Conservation (phyloP, 768 basidiomycete genomes). For the Pisolithus orientalis region DNA sequence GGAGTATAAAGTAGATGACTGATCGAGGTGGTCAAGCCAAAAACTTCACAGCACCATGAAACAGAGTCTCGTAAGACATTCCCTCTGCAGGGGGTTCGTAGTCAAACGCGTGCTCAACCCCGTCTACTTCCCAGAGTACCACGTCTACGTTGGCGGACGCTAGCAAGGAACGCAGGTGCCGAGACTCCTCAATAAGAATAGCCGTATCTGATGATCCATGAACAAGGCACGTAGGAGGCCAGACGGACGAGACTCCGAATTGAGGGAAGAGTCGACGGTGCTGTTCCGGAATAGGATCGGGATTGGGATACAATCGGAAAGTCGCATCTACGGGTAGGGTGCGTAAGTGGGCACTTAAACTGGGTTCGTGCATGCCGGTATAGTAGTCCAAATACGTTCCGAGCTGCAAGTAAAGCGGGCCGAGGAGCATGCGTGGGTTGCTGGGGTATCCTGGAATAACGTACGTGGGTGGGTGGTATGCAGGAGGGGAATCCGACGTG, state of each 20-base stretch:
- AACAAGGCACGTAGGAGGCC: constrained; percentile 42
- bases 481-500: constrained; percentile 38
- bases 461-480: constrained; percentile 39
- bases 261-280: constrained; percentile 43
- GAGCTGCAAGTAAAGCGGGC: constrained; percentile 52
- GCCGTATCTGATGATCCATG: constrained; percentile 46
- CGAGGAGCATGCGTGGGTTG: constrained; percentile 55
- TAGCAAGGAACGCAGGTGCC: constrained; percentile 29
- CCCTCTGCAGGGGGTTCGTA: constrained; percentile 40
- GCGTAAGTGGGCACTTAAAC: constrained; percentile 42
- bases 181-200: constrained; percentile 38
- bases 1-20: background rate
- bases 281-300: constrained; percentile 20
- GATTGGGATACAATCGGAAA: background rate
- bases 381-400: constrained; percentile 55
- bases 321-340: constrained; percentile 7
- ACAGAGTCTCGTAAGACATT: constrained; percentile 26
- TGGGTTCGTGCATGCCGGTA: constrained; percentile 37
- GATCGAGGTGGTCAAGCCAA: constrained; percentile 21
- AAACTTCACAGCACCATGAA: constrained; percentile 35
- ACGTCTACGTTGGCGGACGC: constrained; percentile 30
- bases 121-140: constrained; percentile 33
- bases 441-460: constrained; percentile 53
- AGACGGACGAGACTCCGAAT: constrained; percentile 27
- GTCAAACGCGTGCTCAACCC: constrained; percentile 53